Evolutionary conservation across 2,329 filamentous ascomycete genomes (phyloP), one percentile per base, ranked within the genome.

Genomic region (Nemania sp.): DNA sequence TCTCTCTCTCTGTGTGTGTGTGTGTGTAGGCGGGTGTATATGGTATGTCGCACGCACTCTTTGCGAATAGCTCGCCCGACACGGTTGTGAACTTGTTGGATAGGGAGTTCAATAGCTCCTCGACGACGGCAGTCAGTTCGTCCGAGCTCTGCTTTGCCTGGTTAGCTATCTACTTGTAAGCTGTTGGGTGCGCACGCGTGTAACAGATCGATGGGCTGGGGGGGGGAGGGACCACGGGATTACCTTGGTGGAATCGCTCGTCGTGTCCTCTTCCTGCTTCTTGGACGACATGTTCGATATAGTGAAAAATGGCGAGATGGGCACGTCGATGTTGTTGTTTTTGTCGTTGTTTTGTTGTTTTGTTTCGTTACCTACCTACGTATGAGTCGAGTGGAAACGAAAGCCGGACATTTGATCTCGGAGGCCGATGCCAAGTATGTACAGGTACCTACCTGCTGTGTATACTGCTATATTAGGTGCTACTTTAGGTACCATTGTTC

Each of bases 51-150:
- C 10, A 62, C 54, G 79, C 76, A 96, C 92, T 91, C 78, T 96
- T 97, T 39, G 89, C 85, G 69, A 96, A 91, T 60, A 97, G 89
- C 77, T 97, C 93, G 61, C 87, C 89, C 9, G 91, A 96, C 5
- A 97, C 87, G 12, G 85, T 86, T 18, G 90, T 88, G 74, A 97
- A 97, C 74, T 96, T 96, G 75, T 86, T 89, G 53, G 90, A 91
- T 0, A 97, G 79, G 47, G 91, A 89, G 72, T 93, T 92, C 3
- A 97, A 80, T 2, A 97, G 83, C 42, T 97, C 91, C 68, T 97
- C 93, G 1, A 97, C 89, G 1, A 92, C 91, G 3, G 86, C 86
- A 2, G 87, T 87, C 58, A 96, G 83, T 72, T 94, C 89, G 45
- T 83, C 80, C 7, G 81, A 48, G 80, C 77, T 65, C 65, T 60